Percentiles rank a stretch among this genome's conserved stretches.
Evolutionary conservation across 441 rosid species (phyloP).

Genomic region (Bruguiera hainesii): DNA sequence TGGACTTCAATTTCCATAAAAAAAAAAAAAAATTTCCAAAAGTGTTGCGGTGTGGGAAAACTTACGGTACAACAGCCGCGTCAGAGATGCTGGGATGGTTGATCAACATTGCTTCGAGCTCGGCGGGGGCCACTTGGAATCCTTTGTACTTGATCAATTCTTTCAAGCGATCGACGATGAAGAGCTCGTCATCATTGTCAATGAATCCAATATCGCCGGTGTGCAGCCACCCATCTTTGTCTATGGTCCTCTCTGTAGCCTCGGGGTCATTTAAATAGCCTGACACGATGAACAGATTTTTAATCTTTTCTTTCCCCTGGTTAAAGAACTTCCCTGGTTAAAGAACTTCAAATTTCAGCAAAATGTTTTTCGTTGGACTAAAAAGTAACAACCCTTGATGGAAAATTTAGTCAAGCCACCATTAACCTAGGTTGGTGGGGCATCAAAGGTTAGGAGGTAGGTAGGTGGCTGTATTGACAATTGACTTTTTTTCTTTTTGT

Average conservation of each 20-base stretch:
- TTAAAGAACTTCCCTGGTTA: too few species aligned
- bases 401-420: too few species aligned
- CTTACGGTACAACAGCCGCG: constrained; percentile 85
- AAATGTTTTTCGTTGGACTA: too few species aligned
- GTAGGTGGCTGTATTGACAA: too few species aligned
- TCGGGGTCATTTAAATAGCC: constrained; percentile 73
- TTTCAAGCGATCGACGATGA: constrained; percentile 78
- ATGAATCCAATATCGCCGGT: constrained; percentile 78
- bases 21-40: too few species aligned
- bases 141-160: constrained; percentile 87
- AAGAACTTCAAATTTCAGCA: too few species aligned
- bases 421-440: too few species aligned
- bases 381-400: too few species aligned
- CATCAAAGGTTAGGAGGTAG: too few species aligned
- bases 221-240: constrained; percentile 81
- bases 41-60: neutral
- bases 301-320: too few species aligned
- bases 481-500: too few species aligned
- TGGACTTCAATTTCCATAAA: too few species aligned
- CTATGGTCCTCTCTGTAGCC: constrained; percentile 62
- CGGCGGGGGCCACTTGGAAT: constrained; percentile 88
- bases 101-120: constrained; percentile 80
- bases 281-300: neutral
- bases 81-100: constrained; percentile 61
- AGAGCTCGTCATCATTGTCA: constrained; percentile 75